Evolutionary conservation across 441 rosid species (phyloP).

Genomic region (Daphne laureola): DNA sequence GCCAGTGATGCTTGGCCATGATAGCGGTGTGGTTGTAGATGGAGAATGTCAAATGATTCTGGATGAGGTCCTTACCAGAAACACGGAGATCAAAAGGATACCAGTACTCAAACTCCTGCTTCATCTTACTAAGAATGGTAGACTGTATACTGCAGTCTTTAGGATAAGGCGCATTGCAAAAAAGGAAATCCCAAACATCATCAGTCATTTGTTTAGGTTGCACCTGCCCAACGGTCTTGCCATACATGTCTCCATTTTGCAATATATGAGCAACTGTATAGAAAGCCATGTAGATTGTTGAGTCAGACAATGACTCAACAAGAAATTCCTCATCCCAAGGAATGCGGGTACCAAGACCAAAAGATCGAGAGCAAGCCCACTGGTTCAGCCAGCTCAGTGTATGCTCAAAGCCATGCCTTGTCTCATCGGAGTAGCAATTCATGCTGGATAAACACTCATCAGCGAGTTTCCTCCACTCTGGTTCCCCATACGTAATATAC

Average conservation of each 20-base stretch:
- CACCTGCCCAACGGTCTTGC: slow-evolving; percentile 36
- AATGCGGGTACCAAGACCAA: slow-evolving; percentile 93
- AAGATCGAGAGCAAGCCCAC: slow-evolving; percentile 97
- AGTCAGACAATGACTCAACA: slow-evolving; percentile 89
- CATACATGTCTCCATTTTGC: slow-evolving; percentile 76
- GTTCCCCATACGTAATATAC: slow-evolving; percentile 86
- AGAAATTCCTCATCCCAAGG: slow-evolving; percentile 92
- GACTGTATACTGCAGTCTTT: slow-evolving; percentile 54
- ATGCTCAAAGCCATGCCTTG: slow-evolving; percentile 79
- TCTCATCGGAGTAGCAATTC: slow-evolving; percentile 82
- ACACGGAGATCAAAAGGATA: slow-evolving; percentile 95
- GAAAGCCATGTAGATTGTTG: slow-evolving; percentile 92
- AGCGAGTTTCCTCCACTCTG: slow-evolving; percentile 68
- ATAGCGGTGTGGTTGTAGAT: slow-evolving; percentile 90
- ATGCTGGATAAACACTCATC: slow-evolving; percentile 76
- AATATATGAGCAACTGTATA: slow-evolving; percentile 80
- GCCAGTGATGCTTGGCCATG: slow-evolving; percentile 76
- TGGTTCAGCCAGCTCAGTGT: slow-evolving; percentile 91
- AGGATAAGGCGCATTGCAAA: slow-evolving; percentile 69
- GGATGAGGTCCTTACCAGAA: slow-evolving; percentile 95
- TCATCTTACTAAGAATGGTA: slow-evolving; percentile 63
- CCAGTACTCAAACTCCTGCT: slow-evolving; percentile 94
- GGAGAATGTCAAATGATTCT: slow-evolving; percentile 85
- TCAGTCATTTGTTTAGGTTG: slow-evolving; percentile 76
- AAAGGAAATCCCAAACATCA: slow-evolving; percentile 84